A percentile compares a stretch with the other conserved stretches of the same genome.
These are phyloP conservation scores for Jaapia argillacea DNA, from an alignment of 768 basidiomycete species.

Conservation along the genomic window DNA sequence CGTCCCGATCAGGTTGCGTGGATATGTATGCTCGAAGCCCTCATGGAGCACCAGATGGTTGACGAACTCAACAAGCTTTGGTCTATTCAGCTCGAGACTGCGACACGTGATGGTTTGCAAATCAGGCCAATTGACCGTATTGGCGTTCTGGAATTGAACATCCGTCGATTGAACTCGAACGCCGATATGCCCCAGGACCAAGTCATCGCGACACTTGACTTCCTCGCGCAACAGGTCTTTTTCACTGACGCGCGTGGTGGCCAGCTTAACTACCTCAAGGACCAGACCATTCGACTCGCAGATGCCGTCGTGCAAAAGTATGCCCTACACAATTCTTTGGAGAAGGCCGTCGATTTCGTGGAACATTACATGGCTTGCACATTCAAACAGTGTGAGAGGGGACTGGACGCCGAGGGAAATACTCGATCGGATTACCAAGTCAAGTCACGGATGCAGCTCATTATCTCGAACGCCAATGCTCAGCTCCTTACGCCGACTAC, in stretches of 20 bases:
- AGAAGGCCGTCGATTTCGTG: conserved; percentile 17
- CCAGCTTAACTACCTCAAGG: conserved; percentile 3
- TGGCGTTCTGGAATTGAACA: no score
- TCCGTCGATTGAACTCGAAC: no score
- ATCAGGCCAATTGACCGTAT: no score
- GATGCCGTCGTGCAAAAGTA: conserved; percentile 11
- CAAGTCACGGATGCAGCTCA: no score
- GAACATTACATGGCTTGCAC: conserved; percentile 7
- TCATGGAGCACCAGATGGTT: conserved; percentile 37
- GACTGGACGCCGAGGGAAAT: no score
- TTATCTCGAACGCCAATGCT: no score
- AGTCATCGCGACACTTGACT: conserved; percentile 14
- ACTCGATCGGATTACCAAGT: no score
- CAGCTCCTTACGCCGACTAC: neutral
- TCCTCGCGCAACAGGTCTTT: conserved; percentile 14
- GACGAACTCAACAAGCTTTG: conserved; percentile 50
- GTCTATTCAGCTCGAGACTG: conserved; percentile 15
- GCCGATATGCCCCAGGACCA: conserved; percentile 2
- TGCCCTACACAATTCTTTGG: conserved; percentile 11
- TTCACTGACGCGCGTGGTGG: conserved; percentile 3
- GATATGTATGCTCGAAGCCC: conserved; percentile 46
- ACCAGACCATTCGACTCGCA: conserved; percentile 2
- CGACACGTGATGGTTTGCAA: no score
- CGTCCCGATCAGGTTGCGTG: conserved; percentile 49
- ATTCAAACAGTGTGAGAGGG: neutral